phyloP scores from a whole-genome alignment of 192 early-diverging fungal species.

The Coemansia sp. region DNA sequence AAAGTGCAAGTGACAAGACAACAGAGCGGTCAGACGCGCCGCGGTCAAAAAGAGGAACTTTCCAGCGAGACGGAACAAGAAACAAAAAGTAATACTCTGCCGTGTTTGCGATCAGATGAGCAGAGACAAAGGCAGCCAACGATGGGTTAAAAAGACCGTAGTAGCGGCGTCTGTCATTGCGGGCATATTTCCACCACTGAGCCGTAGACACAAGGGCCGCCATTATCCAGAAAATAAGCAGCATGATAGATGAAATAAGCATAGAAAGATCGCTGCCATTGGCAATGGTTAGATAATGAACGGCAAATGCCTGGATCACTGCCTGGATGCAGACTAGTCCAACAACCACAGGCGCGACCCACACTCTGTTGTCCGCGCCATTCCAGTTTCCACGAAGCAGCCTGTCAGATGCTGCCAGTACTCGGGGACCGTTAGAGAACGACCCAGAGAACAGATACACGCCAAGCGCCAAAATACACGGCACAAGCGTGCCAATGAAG shows the following conservation, averaged over 20 bases:
- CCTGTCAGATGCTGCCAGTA: neutral
- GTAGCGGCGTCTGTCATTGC: constrained; percentile 7
- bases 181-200: constrained; percentile 14
- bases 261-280: neutral
- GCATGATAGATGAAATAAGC: neutral
- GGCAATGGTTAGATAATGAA: neutral
- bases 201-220: neutral
- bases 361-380: constrained; percentile 29
- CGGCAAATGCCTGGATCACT: constrained; percentile 8
- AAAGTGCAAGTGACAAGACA: neutral
- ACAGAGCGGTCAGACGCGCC: neutral
- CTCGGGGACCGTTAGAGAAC: neutral
- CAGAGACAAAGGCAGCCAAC: constrained; percentile 2
- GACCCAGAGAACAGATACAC: neutral
- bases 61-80: constrained; percentile 19
- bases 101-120: neutral
- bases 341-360: constrained; percentile 34
- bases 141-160: constrained; percentile 25
- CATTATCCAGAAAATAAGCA: constrained; percentile 7
- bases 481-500: constrained; percentile 21
- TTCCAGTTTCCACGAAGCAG: neutral
- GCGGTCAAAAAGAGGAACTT: constrained; percentile 10
- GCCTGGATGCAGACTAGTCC: constrained; percentile 7
- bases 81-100: constrained; percentile 25
- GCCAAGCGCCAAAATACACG: neutral